Conservation (phyloP, 805 yeast genomes). For the Yarrowia hollandica region DNA sequence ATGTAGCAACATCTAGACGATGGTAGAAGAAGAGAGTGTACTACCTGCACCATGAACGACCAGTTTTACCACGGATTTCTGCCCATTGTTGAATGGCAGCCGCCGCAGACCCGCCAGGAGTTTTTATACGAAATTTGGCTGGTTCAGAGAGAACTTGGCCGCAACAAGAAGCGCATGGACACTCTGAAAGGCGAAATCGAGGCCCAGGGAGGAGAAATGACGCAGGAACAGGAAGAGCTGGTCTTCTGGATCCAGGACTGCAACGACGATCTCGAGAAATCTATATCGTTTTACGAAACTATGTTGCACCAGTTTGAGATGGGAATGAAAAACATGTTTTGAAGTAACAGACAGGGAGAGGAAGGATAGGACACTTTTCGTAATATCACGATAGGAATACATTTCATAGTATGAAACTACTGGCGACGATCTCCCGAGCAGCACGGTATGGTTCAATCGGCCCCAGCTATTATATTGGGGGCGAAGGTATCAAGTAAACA, state of each 20-base stretch:
- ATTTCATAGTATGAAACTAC: too few relatives aligned
- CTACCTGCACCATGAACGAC: not conserved
- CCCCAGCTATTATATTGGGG: too few relatives aligned
- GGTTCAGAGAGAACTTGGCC: not conserved
- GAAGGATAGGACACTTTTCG: too few relatives aligned
- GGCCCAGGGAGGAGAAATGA: not conserved
- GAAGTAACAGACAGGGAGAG: too few relatives aligned
- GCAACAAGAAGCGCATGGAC: not conserved
- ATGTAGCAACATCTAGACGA: too few relatives aligned
- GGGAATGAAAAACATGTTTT: too few relatives aligned
- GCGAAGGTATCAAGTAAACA: too few relatives aligned
- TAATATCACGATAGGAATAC: too few relatives aligned
- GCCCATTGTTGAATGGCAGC: not conserved
- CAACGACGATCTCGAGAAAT: not conserved
- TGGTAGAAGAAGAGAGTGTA: too few relatives aligned
- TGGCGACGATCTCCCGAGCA: too few relatives aligned
- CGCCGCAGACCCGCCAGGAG: not conserved
- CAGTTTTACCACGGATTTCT: not conserved
- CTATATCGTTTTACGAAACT: not conserved
- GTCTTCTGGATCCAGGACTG: not conserved
- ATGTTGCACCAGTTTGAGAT: too few relatives aligned
- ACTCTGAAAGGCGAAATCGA: not conserved
- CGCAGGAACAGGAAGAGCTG: not conserved
- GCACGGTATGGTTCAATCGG: too few relatives aligned
- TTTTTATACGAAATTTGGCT: not conserved